These are phyloP conservation scores for Trichomonas gallinae DNA, from an alignment of 208 protist species.

Conservation along the genomic window DNA sequence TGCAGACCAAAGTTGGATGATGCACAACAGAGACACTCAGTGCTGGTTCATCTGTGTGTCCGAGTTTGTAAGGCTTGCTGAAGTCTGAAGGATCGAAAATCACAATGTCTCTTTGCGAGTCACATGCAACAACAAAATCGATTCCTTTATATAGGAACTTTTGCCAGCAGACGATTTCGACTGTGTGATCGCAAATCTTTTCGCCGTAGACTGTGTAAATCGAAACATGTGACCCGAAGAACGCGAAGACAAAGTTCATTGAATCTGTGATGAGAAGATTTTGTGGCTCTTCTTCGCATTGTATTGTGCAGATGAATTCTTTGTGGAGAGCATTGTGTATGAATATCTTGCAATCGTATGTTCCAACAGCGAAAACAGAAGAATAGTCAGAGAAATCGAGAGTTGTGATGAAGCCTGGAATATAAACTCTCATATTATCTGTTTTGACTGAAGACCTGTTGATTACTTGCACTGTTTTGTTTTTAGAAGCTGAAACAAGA, in stretches of 20 bases:
- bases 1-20: not conserved
- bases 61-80: not conserved
- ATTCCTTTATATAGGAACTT: not conserved
- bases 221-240: not conserved
- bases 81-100: not conserved
- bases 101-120: not conserved
- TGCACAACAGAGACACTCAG: not conserved
- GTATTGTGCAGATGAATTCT: not conserved
- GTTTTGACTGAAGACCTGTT: not conserved
- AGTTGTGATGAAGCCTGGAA: not conserved
- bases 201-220: not conserved
- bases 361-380: not conserved
- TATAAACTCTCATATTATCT: not conserved
- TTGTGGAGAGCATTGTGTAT: not conserved
- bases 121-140: not conserved
- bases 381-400: not conserved
- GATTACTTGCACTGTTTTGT: not conserved
- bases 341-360: not conserved
- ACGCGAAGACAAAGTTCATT: not conserved
- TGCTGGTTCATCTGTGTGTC: not conserved
- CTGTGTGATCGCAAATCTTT: not conserved
- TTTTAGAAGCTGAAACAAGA: not conserved
- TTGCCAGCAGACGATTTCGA: not conserved
- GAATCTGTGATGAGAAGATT: not conserved
- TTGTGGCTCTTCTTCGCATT: not conserved